Percentiles rank a stretch among this genome's conserved stretches.
These are phyloP conservation scores for Colletotrichum lentis DNA, from an alignment of 2,329 filamentous ascomycete species.

Conservation along the genomic window DNA sequence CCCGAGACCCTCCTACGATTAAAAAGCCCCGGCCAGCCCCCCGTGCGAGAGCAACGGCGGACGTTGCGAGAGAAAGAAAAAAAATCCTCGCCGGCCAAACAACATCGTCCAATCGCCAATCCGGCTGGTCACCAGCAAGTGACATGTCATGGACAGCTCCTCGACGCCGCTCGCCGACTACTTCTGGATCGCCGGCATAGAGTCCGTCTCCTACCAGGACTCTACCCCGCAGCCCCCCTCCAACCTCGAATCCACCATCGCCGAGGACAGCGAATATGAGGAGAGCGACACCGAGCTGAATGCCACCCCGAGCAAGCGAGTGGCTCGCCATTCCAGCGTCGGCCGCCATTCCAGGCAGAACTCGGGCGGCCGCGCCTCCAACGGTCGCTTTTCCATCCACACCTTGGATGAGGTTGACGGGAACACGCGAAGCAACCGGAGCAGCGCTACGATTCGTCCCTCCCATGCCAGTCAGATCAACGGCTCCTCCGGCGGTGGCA, in stretches of 20 bases:
- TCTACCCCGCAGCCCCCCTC: constrained; percentile 49
- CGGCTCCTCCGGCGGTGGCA: constrained; percentile 38
- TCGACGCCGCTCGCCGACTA: constrained; percentile 75
- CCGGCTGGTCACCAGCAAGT: constrained; percentile 41
- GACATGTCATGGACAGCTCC: constrained; percentile 66
- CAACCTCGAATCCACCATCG: constrained; percentile 66
- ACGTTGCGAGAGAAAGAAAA: constrained; percentile 18
- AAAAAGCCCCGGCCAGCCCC: constrained; percentile 36
- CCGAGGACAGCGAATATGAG: constrained; percentile 68
- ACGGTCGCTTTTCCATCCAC: constrained; percentile 61
- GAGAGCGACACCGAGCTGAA: constrained; percentile 48
- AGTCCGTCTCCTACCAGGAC: constrained; percentile 72
- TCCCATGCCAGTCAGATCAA: constrained; percentile 42
- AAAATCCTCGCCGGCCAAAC: constrained; percentile 35
- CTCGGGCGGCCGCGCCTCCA: constrained; percentile 67
- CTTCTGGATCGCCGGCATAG: constrained; percentile 78
- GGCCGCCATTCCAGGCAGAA: constrained; percentile 69
- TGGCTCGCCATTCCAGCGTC: constrained; percentile 59
- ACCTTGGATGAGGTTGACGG: constrained; percentile 67
- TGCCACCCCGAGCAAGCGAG: constrained; percentile 45
- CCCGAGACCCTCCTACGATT: constrained; percentile 37
- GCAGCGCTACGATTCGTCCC: constrained; percentile 70
- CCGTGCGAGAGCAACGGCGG: constrained; percentile 32
- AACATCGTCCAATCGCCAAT: constrained; percentile 31
- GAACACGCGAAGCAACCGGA: constrained; percentile 69